Conservation (phyloP, 495 filamentous ascomycete genomes). For the Penicillium longicatenatum region DNA sequence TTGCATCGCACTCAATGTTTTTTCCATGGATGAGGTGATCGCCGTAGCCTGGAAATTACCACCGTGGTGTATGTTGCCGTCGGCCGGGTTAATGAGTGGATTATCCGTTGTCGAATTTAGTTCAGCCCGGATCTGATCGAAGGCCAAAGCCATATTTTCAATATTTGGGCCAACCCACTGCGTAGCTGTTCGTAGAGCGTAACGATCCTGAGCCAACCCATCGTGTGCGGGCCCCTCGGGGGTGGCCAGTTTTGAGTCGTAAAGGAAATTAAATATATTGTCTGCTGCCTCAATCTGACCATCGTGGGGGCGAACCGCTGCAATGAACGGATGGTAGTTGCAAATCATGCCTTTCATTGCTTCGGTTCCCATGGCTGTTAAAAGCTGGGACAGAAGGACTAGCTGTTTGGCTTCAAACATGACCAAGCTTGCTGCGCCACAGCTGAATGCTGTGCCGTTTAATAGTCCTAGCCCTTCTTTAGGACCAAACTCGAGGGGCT, state of each 20-base stretch:
- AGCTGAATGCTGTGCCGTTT: constrained; percentile 68
- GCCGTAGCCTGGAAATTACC: constrained; percentile 65
- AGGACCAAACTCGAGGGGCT: background rate
- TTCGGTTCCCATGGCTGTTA: constrained; percentile 49
- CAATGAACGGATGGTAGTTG: constrained; percentile 31
- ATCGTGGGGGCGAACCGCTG: background rate
- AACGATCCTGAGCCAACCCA: constrained; percentile 59
- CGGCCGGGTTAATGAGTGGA: background rate
- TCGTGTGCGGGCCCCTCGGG: background rate
- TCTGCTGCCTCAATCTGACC: background rate
- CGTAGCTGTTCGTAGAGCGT: constrained; percentile 58
- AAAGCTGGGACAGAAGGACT: constrained; percentile 56
- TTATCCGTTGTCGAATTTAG: background rate
- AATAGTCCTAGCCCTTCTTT: constrained; percentile 61
- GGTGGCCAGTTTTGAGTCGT: background rate
- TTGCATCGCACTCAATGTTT: constrained; percentile 51
- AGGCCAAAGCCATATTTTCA: constrained; percentile 57
- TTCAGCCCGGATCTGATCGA: constrained; percentile 18
- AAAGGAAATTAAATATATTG: background rate
- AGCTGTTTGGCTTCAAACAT: constrained; percentile 59
- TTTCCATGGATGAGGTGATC: constrained; percentile 65
- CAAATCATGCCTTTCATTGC: constrained; percentile 52
- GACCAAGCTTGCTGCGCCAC: constrained; percentile 53
- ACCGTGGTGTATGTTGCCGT: constrained; percentile 47
- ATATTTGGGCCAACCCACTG: constrained; percentile 67